Conservation (phyloP, 208 protist species). For the Acanthamoeba divionensis region DNA sequence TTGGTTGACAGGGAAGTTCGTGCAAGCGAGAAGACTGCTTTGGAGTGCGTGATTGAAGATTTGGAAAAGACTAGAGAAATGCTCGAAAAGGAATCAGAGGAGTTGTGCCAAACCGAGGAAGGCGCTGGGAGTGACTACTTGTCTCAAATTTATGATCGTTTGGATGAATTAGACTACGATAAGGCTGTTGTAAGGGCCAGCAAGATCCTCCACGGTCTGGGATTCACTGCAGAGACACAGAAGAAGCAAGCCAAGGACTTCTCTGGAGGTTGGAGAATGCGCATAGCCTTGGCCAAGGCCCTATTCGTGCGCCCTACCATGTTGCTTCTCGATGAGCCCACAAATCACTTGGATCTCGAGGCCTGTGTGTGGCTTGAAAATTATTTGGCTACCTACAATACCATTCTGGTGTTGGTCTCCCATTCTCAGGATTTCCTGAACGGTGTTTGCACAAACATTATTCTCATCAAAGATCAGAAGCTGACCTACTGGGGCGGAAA, state of each 20-base stretch:
- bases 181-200: slow-evolving; percentile 82
- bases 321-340: slow-evolving; percentile 96
- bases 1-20: slow-evolving; percentile 53
- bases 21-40: slow-evolving; percentile 65
- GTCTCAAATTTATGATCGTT: slow-evolving; percentile 28
- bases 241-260: slow-evolving; percentile 66
- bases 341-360: slow-evolving; percentile 95
- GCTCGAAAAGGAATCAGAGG: slow-evolving; percentile 65
- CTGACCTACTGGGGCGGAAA: slow-evolving; percentile 90
- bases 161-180: slow-evolving; percentile 93
- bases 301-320: slow-evolving; percentile 92
- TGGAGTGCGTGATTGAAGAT: slow-evolving; percentile 74
- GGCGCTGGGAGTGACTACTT: neutral
- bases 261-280: slow-evolving; percentile 96
- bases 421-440: slow-evolving; percentile 96
- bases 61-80: slow-evolving; percentile 54
- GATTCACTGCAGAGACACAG: slow-evolving; percentile 92
- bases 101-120: slow-evolving; percentile 46
- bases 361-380: slow-evolving; percentile 95
- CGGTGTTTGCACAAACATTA: slow-evolving; percentile 95
- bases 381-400: slow-evolving; percentile 90
- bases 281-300: slow-evolving; percentile 92
- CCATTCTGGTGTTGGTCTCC: slow-evolving; percentile 93
- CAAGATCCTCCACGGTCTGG: slow-evolving; percentile 83
- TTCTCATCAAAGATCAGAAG: slow-evolving; percentile 85